These are phyloP conservation scores for Hymenoscyphus fraxineus DNA, from an alignment of 2,329 filamentous ascomycete genomes.

Conservation along the genomic window DNA sequence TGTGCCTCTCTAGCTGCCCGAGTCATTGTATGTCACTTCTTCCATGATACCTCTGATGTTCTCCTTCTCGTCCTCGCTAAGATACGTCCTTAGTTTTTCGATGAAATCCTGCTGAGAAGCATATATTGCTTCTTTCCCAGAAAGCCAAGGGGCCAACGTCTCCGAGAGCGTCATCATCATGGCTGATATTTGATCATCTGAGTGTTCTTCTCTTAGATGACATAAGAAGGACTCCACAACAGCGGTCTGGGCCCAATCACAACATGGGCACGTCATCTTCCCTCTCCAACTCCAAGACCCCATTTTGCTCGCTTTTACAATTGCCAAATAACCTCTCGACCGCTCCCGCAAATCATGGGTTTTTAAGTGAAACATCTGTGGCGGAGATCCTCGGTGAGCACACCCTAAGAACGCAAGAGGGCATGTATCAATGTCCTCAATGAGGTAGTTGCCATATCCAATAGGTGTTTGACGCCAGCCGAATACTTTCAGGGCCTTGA, in stretches of 20 bases:
- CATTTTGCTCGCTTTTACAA: conserved; percentile 3
- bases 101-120: neutral
- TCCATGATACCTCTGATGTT: neutral
- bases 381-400: neutral
- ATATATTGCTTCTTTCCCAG: neutral
- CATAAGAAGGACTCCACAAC: neutral
- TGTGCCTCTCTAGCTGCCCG: neutral
- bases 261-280: conserved; percentile 11
- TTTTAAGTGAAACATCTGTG: too few relatives aligned
- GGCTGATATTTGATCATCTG: neutral
- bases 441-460: neutral
- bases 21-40: neutral
- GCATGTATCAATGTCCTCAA: conserved; percentile 8
- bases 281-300: conserved; percentile 21
- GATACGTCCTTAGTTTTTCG: neutral
- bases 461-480: neutral
- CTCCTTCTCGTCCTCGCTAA: neutral
- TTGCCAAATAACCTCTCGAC: conserved; percentile 10
- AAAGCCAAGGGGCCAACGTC: conserved; percentile 6
- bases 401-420: conserved; percentile 16
- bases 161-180: neutral
- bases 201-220: conserved; percentile 1
- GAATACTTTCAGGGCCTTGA: neutral
- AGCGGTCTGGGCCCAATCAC: conserved; percentile 10
- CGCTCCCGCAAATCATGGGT: conserved; percentile 13